Evolutionary conservation across 1,284 basidiomycete genomes (phyloP).

Genomic region (Omphalotus olearius): DNA sequence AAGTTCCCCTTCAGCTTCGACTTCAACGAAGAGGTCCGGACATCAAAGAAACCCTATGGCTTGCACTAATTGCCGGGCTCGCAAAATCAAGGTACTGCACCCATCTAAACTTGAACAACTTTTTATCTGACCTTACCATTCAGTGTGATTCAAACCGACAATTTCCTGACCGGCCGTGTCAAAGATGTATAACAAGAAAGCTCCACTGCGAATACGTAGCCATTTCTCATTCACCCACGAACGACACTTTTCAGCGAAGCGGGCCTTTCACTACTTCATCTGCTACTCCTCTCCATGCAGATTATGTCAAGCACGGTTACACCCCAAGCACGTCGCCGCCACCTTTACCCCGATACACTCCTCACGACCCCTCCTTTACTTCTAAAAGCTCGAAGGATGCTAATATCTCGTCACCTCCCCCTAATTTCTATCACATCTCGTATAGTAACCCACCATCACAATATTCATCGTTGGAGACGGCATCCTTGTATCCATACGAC

Average conservation of each 20-base stretch:
- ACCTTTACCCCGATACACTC: background rate
- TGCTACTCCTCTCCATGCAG: background rate
- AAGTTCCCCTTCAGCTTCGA: slow-evolving; percentile 1
- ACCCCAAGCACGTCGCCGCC: background rate
- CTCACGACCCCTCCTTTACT: slow-evolving; percentile 4
- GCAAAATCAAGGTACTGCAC: slow-evolving; percentile 14
- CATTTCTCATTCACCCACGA: slow-evolving; percentile 12
- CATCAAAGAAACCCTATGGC: slow-evolving; percentile 14
- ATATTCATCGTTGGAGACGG: too few species aligned
- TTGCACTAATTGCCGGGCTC: slow-evolving; percentile 15
- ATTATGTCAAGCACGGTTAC: background rate
- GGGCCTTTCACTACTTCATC: slow-evolving; percentile 4
- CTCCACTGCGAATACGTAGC: slow-evolving; percentile 16
- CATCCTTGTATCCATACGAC: slow-evolving; percentile 1
- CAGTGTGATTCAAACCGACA: slow-evolving; percentile 16
- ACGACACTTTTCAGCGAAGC: slow-evolving; percentile 1
- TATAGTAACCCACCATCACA: slow-evolving; percentile 2
- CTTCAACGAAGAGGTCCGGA: slow-evolving; percentile 9
- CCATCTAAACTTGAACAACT: background rate
- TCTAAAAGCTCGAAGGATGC: background rate
- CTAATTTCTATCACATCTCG: slow-evolving; percentile 4
- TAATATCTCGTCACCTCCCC: slow-evolving; percentile 1
- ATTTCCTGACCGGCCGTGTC: slow-evolving; percentile 14
- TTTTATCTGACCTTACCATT: background rate
- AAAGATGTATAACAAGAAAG: slow-evolving; percentile 14